These are phyloP conservation scores for Pseudogymnoascus sp. DNA, from an alignment of 2,329 filamentous ascomycete species.

Conservation along the genomic window DNA sequence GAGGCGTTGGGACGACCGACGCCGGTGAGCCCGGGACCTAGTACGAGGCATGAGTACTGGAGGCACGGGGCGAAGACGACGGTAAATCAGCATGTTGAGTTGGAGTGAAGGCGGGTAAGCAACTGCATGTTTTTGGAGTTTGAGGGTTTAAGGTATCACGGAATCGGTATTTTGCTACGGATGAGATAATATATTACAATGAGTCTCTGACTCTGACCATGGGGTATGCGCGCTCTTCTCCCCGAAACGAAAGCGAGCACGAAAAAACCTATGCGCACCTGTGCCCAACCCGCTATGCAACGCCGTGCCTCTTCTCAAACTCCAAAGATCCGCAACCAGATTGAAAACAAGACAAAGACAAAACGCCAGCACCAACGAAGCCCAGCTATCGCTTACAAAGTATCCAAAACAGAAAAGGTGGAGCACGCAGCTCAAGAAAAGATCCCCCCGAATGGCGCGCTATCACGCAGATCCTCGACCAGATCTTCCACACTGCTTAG, in stretches of 20 bases:
- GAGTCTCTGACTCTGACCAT: background rate
- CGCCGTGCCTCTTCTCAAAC: background rate
- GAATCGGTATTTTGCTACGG: background rate
- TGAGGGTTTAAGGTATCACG: constrained; percentile 18
- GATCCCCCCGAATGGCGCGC: constrained; percentile 61
- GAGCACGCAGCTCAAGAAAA: constrained; percentile 32
- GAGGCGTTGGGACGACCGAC: background rate
- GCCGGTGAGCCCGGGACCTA: background rate
- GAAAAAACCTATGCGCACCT: constrained; percentile 22
- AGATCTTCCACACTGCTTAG: constrained; percentile 60
- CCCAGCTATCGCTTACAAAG: background rate
- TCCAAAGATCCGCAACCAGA: background rate
- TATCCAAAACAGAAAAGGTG: background rate
- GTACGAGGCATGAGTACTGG: background rate
- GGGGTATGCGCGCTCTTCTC: background rate
- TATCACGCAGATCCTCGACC: constrained; percentile 66
- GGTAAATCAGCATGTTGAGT: background rate
- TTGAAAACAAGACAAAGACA: background rate
- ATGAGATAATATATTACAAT: background rate
- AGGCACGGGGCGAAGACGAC: background rate
- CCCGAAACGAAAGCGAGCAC: constrained; percentile 15
- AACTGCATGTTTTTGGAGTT: constrained; percentile 25
- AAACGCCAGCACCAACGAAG: background rate
- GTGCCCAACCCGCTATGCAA: constrained; percentile 25
- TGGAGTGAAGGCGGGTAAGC: background rate